phyloP scores from a whole-genome alignment of 73 alveolate species.

The Uronychia binucleata region DNA sequence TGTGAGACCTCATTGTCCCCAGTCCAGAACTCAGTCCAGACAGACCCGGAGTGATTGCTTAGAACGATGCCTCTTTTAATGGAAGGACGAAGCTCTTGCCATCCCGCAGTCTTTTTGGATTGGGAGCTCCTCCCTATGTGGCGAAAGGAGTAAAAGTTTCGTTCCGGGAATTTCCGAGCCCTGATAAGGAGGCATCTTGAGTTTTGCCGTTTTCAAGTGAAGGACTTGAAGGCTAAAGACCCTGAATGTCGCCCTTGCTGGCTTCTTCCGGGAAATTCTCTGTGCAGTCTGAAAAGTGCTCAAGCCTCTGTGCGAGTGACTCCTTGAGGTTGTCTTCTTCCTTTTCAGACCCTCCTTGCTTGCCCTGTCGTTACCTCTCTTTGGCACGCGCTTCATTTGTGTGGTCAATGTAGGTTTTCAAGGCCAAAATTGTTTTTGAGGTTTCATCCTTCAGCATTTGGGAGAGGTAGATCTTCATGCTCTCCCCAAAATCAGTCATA shows the following conservation, averaged over 20 bases:
- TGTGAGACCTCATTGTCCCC: no score
- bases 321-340: not conserved
- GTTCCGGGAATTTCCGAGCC: not conserved
- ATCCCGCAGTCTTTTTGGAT: no score
- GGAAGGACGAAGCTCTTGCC: no score
- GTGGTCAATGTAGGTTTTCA: not conserved
- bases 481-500: not conserved
- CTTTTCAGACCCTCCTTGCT: not conserved
- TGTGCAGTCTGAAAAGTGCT: not conserved
- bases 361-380: not conserved
- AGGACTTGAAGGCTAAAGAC: not conserved
- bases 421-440: not conserved
- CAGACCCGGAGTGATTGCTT: no score
- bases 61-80: no score
- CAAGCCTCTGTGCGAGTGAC: not conserved
- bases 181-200: not conserved
- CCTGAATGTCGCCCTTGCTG: not conserved
- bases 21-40: no score
- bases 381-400: not conserved
- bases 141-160: no score
- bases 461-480: not conserved
- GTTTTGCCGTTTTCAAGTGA: not conserved
- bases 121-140: no score
- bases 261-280: not conserved
- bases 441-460: constrained; percentile 1